Evolutionary conservation across 108 stramenopile species (phyloP).

Genomic region (Nitzschia inconspicua): DNA sequence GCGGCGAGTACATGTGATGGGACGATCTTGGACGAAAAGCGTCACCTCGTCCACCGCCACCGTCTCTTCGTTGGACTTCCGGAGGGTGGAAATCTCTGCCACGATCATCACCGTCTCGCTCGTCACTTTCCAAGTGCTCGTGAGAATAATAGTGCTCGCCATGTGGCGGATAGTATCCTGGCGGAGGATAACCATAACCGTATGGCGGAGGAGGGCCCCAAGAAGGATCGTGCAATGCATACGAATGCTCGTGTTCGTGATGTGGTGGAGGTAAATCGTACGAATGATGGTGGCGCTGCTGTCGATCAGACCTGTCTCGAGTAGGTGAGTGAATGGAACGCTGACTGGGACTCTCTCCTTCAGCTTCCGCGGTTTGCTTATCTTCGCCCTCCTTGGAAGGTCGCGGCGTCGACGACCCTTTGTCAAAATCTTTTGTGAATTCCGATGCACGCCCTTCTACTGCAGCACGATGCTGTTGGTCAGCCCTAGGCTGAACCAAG

Average conservation of each 20-base stretch:
- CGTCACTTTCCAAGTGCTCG: slow-evolving; percentile 4
- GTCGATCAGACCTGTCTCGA: background rate
- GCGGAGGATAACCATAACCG: background rate
- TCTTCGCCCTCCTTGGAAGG: background rate
- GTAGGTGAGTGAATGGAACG: no score
- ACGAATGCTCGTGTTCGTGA: slow-evolving; percentile 1
- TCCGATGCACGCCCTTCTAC: background rate
- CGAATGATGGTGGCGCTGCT: slow-evolving; percentile 8
- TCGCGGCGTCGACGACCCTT: slow-evolving; percentile 16
- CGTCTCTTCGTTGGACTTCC: background rate
- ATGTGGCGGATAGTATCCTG: slow-evolving; percentile 11
- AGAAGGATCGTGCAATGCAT: background rate
- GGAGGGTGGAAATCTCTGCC: slow-evolving; percentile 8
- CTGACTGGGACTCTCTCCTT: no score
- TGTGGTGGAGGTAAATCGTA: background rate
- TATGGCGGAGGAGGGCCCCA: slow-evolving; percentile 14
- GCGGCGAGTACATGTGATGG: slow-evolving; percentile 9
- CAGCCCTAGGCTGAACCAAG: slow-evolving; percentile 43
- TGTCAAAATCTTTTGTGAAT: no score
- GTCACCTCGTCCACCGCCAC: background rate
- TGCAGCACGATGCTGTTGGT: slow-evolving; percentile 12
- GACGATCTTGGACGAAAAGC: slow-evolving; percentile 24
- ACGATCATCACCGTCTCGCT: slow-evolving; percentile 2
- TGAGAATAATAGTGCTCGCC: background rate
- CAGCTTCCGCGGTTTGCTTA: background rate